Evolutionary conservation across 1,139 yeast species (phyloP), one percentile per base, ranked within the genome.

Genomic region (Eremothecium sinecaudum): DNA sequence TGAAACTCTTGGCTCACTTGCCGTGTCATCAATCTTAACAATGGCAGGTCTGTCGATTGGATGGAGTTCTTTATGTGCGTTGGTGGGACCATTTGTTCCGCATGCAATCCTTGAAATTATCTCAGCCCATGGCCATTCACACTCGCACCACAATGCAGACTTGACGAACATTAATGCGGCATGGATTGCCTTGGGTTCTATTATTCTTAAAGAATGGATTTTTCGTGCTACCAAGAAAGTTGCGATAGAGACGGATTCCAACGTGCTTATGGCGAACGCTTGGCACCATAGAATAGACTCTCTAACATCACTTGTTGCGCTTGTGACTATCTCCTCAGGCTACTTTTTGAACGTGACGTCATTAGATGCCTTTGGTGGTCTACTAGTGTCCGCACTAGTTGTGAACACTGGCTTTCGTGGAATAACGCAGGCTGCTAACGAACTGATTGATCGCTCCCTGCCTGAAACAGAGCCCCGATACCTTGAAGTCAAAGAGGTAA

Each of bases 201-300:
- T 90, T 40, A 70, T 69, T 3, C 71, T 86, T 32, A 90, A 90
- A 53, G 98, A 90, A 57, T 69, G 94, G 69, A 73, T 90, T 31
- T 90, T 74, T 60, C 74, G 74, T 39, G 81, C 82, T 11, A 90
- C 98, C 0, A 70, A 79, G 63, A 72, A 74, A 43, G 75, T 90
- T 13, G 97, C 96, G 2, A 64, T 67, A 28, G 64, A 69, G 41
- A 73, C 86, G 19, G 80, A 83, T 50, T 84, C 96, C 2, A 82
- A 84, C 42, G 97, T 90, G 4, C 67, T 90, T 36, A 78, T 84
- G 33, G 98, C 98, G 5, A 90, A 90, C 53, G 98, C 98, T 3
- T 90, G 97, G 97, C 98, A 90, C 56, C 98, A 90, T 53, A 70
- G 98, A 43, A 87, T 90, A n/a, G 98, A 90, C 56, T 80, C 94